Conservation (phyloP, 345 rosid genomes). For the Gossypium rotundifolium region DNA sequence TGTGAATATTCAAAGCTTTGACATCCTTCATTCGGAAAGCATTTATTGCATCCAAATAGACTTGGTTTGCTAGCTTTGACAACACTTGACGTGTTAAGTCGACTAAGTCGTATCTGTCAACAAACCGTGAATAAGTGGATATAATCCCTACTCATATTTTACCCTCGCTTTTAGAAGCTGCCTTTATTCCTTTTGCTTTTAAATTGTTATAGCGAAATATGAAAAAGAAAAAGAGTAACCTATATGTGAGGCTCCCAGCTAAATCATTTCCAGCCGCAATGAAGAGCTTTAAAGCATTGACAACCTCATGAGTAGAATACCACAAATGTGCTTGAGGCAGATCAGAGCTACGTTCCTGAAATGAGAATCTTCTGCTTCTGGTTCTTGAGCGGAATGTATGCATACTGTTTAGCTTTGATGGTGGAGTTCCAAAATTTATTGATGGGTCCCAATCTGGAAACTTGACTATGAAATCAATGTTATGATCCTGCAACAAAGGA, state of each 20-base stretch:
- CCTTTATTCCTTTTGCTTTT: background rate
- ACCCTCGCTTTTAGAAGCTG: background rate
- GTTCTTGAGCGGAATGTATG: constrained; percentile 19
- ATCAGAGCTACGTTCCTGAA: constrained; percentile 33
- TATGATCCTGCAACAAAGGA: constrained; percentile 66
- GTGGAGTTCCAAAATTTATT: constrained; percentile 19
- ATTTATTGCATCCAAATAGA: constrained; percentile 53
- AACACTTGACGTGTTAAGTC: constrained; percentile 88
- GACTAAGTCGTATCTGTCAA: constrained; percentile 81
- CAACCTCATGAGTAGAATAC: constrained; percentile 60
- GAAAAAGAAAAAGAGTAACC: constrained; percentile 31
- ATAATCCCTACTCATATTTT: background rate
- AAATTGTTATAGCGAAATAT: background rate
- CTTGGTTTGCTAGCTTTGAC: constrained; percentile 83
- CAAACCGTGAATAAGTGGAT: constrained; percentile 1
- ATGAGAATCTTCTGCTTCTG: constrained; percentile 51
- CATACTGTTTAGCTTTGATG: constrained; percentile 26
- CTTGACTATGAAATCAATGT: constrained; percentile 84
- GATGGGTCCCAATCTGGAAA: constrained; percentile 93
- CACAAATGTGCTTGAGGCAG: constrained; percentile 79
- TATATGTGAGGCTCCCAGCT: constrained; percentile 60
- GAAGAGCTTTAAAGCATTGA: constrained; percentile 58
- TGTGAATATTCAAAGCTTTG: constrained; percentile 32
- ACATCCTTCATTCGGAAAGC: constrained; percentile 54
- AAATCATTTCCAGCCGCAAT: constrained; percentile 66